Base-by-base conservation (phyloP, 2,329 filamentous ascomycete species). In the Colletotrichum chlorophyti region DNA sequence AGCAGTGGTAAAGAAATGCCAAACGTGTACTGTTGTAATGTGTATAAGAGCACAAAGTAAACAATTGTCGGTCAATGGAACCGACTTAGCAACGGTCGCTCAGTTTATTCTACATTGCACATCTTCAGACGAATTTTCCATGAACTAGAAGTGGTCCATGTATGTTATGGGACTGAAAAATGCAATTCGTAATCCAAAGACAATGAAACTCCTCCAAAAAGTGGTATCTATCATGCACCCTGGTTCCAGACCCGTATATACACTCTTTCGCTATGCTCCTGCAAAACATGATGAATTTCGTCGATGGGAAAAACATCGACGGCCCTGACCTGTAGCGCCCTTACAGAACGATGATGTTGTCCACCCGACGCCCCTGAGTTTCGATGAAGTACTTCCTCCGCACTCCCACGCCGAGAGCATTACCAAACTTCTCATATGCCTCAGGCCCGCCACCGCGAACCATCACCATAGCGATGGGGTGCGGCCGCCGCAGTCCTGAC, bases 381-480 rank as follows among this genome's bases (percentile, higher is more conserved):
- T 90, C 85, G 38, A 97, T 86, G 67, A 85, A 85, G 72, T 93
- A 97, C 66, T 91, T 80, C 70, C 93, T 83, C 68, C 90, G 85
- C 61, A 97, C 76, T 0, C 91, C 93, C 3, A 97, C 72, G 4
- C 85, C 87, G 52, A 78, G 81, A n/a, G 89, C 86, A 40, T 77
- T 75, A 37, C 74, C 79, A 27, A 97, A 78, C 54, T 87, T 74
- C 24, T 82, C 80, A 65, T 92, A 89, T 10, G 84, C 85, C 54
- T 82, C 79, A 9, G 47, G 53, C 29, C 74, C 72, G 0, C 88
- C 89, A 0, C 91, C 92, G 0, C 86, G 86, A 17, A 96, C 84
- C 84, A 98, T 91, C 34, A 96, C 82, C 84, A 97, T 86, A 11
- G 91, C 85, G 32, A 98, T 88, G 3, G 88, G 88, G 66, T 93